Conservation (phyloP, 805 yeast genomes). For the Crinitomyces ghanaensis region DNA sequence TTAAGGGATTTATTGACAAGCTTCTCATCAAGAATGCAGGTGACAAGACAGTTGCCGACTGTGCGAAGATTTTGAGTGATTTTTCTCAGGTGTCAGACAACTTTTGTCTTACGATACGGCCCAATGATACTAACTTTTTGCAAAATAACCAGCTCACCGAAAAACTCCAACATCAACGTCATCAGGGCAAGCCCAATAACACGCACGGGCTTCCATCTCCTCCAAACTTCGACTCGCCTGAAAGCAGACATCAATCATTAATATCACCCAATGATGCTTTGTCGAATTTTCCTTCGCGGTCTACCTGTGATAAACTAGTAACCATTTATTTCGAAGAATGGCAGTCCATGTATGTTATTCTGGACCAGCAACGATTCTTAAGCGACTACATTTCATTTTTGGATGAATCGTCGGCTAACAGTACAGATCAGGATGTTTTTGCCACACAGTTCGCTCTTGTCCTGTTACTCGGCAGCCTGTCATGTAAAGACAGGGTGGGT, state of each 20-base stretch:
- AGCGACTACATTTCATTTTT: conserved; percentile 39
- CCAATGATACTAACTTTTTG: neutral
- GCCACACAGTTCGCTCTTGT: conserved; percentile 21
- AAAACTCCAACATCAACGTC: too few species aligned
- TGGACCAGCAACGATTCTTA: conserved; percentile 61
- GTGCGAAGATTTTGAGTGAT: conserved; percentile 5
- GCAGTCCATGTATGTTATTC: conserved; percentile 57
- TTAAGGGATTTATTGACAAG: conserved; percentile 21
- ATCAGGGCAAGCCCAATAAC: conserved; percentile 2
- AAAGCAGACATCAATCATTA: neutral
- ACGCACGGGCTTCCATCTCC: conserved; percentile 5
- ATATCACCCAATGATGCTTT: conserved; percentile 2
- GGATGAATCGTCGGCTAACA: conserved; percentile 5
- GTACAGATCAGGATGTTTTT: conserved; percentile 9
- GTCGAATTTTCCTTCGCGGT: conserved; percentile 34
- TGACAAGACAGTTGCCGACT: conserved; percentile 12
- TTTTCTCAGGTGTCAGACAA: conserved; percentile 3
- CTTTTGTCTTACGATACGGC: neutral
- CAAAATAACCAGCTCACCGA: neutral
- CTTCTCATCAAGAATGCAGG: conserved; percentile 17
- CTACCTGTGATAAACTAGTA: conserved; percentile 56
- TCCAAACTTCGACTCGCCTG: conserved; percentile 4
- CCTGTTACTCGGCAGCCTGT: conserved; percentile 20
- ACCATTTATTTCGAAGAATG: conserved; percentile 65
- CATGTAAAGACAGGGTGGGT: conserved; percentile 9